Percentiles rank a stretch among this genome's conserved stretches.
phyloP scores from a whole-genome alignment of 495 filamentous ascomycete genomes.

The Delitschia confertaspora region DNA sequence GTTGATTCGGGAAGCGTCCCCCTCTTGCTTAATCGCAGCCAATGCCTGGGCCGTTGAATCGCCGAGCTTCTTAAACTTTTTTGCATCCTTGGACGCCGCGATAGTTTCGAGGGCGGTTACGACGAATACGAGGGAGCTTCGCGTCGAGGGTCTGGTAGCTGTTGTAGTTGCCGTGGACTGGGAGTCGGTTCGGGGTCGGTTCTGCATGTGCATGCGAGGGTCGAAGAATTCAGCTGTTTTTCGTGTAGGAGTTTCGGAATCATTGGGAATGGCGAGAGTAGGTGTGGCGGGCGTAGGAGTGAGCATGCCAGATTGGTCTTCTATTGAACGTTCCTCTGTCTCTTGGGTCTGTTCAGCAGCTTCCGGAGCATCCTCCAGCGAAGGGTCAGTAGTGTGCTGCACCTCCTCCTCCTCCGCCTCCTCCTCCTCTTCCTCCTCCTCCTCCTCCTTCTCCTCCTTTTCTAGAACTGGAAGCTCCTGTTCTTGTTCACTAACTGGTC shows the following conservation, averaged over 20 bases:
- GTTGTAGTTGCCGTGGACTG: slow-evolving; percentile 50
- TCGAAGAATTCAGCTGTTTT: slow-evolving; percentile 25
- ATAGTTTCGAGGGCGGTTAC: slow-evolving; percentile 87
- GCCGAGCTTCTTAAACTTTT: slow-evolving; percentile 66
- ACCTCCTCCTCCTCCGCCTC: slow-evolving; percentile 6
- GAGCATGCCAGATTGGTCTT: slow-evolving; percentile 7
- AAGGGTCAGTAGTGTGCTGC: slow-evolving; percentile 6
- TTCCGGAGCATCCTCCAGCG: slow-evolving; percentile 1
- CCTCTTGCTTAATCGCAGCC: slow-evolving; percentile 69
- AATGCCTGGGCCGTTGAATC: slow-evolving; percentile 75
- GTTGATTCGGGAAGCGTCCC: slow-evolving; percentile 55
- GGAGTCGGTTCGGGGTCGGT: slow-evolving; percentile 45
- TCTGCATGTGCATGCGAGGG: slow-evolving; percentile 7
- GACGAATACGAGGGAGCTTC: slow-evolving; percentile 92
- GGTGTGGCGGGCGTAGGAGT: slow-evolving; percentile 20
- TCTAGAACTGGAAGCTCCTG: too few species aligned
- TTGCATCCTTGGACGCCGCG: slow-evolving; percentile 76
- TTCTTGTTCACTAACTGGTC: too few species aligned
- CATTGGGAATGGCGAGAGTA: slow-evolving; percentile 13
- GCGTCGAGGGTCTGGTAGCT: slow-evolving; percentile 43
- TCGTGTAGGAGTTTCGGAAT: slow-evolving; percentile 19
- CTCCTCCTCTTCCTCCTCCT: slow-evolving; percentile 11
- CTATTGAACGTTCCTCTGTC: not conserved
- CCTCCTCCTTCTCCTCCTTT: not conserved
- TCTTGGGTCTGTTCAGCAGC: slow-evolving; percentile 1